Conservation (phyloP, 768 basidiomycete genomes). For the Tubosaeta sp. region DNA sequence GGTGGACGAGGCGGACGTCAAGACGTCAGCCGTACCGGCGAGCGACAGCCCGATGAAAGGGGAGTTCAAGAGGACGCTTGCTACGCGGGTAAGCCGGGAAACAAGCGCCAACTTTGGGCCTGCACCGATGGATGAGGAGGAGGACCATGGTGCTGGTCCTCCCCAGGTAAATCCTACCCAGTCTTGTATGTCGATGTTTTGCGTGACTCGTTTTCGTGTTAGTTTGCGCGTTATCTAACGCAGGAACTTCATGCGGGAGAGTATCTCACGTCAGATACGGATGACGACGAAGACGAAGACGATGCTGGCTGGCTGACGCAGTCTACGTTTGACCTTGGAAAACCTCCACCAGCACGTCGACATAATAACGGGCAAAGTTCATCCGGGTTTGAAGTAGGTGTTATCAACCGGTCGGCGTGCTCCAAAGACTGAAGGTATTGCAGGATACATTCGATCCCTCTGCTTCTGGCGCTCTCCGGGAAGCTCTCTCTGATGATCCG, state of each 20-base stretch:
- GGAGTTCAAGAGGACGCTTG: constrained; percentile 53
- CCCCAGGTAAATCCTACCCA: constrained; percentile 36
- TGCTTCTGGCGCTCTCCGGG: constrained; percentile 27
- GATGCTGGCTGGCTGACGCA: constrained; percentile 80
- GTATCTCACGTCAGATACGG: constrained; percentile 47
- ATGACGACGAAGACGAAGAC: constrained; percentile 55
- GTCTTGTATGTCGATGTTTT: not conserved
- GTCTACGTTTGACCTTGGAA: constrained; percentile 61
- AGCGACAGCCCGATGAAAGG: constrained; percentile 35
- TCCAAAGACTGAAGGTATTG: not conserved
- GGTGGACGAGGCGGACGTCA: constrained; percentile 61
- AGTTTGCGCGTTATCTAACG: constrained; percentile 81
- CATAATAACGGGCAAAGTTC: constrained; percentile 45
- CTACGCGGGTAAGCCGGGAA: constrained; percentile 40
- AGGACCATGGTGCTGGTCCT: constrained; percentile 39
- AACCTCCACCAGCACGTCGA: constrained; percentile 46
- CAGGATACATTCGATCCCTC: constrained; percentile 54
- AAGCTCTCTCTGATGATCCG: constrained; percentile 43
- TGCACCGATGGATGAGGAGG: constrained; percentile 46
- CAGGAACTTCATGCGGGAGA: constrained; percentile 68
- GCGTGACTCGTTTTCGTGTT: not conserved
- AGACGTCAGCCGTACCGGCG: constrained; percentile 19
- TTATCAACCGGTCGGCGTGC: not conserved
- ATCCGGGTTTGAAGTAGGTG: constrained; percentile 54
- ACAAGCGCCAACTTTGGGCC: constrained; percentile 66